Evolutionary conservation across 2,329 filamentous ascomycete species (phyloP).

Genomic region (Trichophyton verrucosum): DNA sequence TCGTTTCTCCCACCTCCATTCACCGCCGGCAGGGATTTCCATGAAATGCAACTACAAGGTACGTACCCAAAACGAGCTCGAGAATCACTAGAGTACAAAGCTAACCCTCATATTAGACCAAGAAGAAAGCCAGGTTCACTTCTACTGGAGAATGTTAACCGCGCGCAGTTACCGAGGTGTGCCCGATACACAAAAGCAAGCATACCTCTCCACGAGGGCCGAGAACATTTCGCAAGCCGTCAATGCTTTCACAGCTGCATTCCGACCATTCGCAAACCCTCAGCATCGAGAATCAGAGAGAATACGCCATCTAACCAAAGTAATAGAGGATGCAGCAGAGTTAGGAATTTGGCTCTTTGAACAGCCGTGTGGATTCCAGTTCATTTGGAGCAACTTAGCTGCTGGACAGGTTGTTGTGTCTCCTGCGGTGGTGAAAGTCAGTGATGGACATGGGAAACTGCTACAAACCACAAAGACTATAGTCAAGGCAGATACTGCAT

Average conservation of each 20-base stretch:
- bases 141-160: constrained; percentile 22
- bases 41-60: background rate
- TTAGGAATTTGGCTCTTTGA: constrained; percentile 20
- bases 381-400: constrained; percentile 5
- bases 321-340: constrained; percentile 15
- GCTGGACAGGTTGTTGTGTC: constrained; percentile 8
- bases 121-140: constrained; percentile 14
- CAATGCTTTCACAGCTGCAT: constrained; percentile 14
- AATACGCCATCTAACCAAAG: constrained; percentile 14
- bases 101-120: background rate
- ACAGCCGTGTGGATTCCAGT: constrained; percentile 19
- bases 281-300: constrained; percentile 12
- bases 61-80: background rate
- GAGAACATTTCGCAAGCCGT: background rate
- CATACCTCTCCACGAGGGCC: background rate
- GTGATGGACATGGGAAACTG: constrained; percentile 16
- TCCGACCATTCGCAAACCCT: constrained; percentile 15
- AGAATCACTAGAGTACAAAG: background rate
- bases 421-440: constrained; percentile 15
- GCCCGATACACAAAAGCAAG: background rate
- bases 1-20: constrained; percentile 10
- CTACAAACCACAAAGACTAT: constrained; percentile 13
- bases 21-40: background rate
- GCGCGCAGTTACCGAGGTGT: constrained; percentile 12
- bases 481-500: constrained; percentile 5